Base-by-base conservation (phyloP, 1,284 basidiomycete genomes). In the Malassezia obtusa region DNA sequence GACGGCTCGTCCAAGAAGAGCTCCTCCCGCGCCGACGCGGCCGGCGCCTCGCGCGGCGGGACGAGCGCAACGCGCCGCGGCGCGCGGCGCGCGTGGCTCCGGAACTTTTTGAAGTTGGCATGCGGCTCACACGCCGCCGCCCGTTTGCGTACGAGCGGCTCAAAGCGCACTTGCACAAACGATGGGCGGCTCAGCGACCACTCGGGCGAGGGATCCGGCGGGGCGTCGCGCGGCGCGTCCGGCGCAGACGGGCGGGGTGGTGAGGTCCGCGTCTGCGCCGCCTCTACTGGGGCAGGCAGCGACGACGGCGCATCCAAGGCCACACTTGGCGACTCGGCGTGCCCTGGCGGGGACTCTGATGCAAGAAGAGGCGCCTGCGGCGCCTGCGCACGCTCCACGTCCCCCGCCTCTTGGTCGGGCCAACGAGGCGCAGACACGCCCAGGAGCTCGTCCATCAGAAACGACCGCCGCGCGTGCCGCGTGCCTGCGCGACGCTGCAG, bases 21-120 rank as follows among this genome's bases (percentile, higher is more conserved):
- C 21, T 2, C 12, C 2, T 21, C 37, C 8, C 10, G 10, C 12
- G 37, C 19, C 10, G 37, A 21, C 6, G 37, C 21, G 37, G 12
- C 11, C 10, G 2, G 37, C 12, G 37, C 2, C 22, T 38, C 21
- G 24, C 9, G 19, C 8, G 33, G 33, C 8, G 31, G 17, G 26
- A 48, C 36, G 2, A 39, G 46, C 9, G 45, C 45, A 6, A 46
- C 12, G 6, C 45, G 45, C 4, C 22, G 45, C 43, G 45, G 31
- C 15, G 24, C 33, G n/a, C 21, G 4, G 31, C n/a, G 33, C 31
- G 3, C n/a, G 14, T 3, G 6, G 5, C 21, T 22, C 10, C 50
- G 50, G 21, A 52, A 52, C 19, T 48, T 46, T 38, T 52, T 52
- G 22, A 21, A 52, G 45, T 52, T 47, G 25, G 11, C 5, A 24